These are phyloP conservation scores for Candida chauliodis DNA, from an alignment of 805 yeast species.

Conservation along the genomic window DNA sequence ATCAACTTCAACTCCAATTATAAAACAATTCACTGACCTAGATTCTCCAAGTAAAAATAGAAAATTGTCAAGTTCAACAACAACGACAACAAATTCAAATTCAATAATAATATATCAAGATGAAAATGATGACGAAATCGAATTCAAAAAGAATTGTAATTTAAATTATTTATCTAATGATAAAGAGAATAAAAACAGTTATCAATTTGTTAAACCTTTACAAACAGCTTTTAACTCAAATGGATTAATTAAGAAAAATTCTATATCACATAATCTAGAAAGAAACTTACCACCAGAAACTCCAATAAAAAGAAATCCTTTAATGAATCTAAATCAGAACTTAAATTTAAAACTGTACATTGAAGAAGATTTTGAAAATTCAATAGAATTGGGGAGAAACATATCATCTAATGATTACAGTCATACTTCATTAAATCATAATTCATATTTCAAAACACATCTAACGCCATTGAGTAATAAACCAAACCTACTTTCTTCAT, in stretches of 20 bases:
- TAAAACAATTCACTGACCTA: conserved; percentile 19
- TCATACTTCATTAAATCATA: conserved; percentile 2
- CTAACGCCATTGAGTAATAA: not conserved
- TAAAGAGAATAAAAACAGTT: conserved; percentile 41
- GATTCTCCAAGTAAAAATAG: conserved; percentile 31
- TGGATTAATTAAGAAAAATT: conserved; percentile 60
- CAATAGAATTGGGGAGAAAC: conserved; percentile 38
- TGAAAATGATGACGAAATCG: conserved; percentile 3
- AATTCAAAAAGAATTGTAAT: not conserved
- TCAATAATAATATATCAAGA: conserved; percentile 26
- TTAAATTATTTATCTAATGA: conserved; percentile 20
- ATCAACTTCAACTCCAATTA: conserved; percentile 6
- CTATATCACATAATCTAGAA: conserved; percentile 12
- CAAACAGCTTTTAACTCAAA: conserved; percentile 79
- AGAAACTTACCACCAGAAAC: conserved; percentile 42
- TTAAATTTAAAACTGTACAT: not conserved
- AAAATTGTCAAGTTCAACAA: conserved; percentile 19
- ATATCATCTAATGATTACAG: not conserved
- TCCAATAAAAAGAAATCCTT: conserved; percentile 41
- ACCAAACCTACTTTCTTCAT: conserved; percentile 7
- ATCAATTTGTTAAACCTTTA: conserved; percentile 73
- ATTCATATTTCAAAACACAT: conserved; percentile 4
- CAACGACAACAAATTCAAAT: conserved; percentile 13
- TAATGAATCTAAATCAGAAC: conserved; percentile 28
- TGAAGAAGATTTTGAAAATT: conserved; percentile 21